These are phyloP conservation scores for Ceratocystis diversiconidia DNA, from an alignment of 2,329 filamentous ascomycete genomes.

Conservation along the genomic window DNA sequence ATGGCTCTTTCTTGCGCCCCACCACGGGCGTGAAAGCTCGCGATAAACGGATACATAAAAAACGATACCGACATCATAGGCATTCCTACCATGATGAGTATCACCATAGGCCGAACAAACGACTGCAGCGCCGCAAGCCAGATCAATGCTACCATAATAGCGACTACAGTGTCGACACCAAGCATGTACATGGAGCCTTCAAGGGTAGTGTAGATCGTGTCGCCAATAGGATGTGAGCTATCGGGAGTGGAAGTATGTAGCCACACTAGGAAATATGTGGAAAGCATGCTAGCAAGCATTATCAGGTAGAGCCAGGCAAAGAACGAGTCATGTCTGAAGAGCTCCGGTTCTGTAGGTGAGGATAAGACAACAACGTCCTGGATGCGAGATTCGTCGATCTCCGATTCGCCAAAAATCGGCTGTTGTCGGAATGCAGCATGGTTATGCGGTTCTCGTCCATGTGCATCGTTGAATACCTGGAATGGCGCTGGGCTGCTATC, in stretches of 20 bases:
- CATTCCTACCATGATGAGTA: slow-evolving; percentile 66
- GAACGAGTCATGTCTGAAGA: slow-evolving; percentile 74
- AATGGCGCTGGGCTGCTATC: slow-evolving; percentile 46
- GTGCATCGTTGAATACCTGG: slow-evolving; percentile 35
- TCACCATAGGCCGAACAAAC: slow-evolving; percentile 74
- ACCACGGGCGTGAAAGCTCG: slow-evolving; percentile 70
- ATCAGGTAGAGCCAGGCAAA: slow-evolving; percentile 87
- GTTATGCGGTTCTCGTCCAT: neutral
- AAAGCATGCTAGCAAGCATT: slow-evolving; percentile 66
- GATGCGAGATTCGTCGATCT: slow-evolving; percentile 30
- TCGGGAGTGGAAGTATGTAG: slow-evolving; percentile 64
- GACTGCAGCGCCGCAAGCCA: slow-evolving; percentile 83
- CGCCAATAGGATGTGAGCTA: slow-evolving; percentile 60
- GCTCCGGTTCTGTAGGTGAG: slow-evolving; percentile 39
- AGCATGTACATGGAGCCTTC: slow-evolving; percentile 79
- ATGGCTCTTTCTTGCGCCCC: slow-evolving; percentile 84
- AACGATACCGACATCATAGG: slow-evolving; percentile 80
- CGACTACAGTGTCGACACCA: slow-evolving; percentile 80
- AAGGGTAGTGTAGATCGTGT: slow-evolving; percentile 86
- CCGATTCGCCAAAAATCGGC: slow-evolving; percentile 33
- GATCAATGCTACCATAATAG: slow-evolving; percentile 70
- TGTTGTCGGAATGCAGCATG: slow-evolving; percentile 23
- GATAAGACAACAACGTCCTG: slow-evolving; percentile 15
- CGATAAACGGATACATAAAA: slow-evolving; percentile 78
- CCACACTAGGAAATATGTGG: slow-evolving; percentile 79